Base-by-base conservation (phyloP, 129 eudicot genomes). In the Pseudognaphalium luteoalbum region DNA sequence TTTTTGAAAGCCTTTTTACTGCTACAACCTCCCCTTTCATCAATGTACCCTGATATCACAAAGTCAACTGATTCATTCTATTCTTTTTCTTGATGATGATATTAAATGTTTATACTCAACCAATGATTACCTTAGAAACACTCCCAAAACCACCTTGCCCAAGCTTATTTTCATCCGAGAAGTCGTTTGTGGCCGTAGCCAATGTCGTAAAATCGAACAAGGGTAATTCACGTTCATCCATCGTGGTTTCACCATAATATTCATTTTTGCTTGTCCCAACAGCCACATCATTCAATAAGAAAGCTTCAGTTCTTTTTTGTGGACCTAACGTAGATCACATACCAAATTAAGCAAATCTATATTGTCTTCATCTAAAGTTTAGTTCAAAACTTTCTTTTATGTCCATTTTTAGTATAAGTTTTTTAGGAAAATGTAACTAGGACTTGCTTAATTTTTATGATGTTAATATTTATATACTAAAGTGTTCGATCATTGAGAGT, bases 121-220 rank as follows among this genome's bases (percentile, higher is more conserved):
- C 34, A n/a, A 16, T 16, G 7, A n/a, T 66, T 66, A 66, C 98
- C 93, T 88, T 90, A 65, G 90, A 90, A 61, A 93, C 98, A 30
- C 77, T 62, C 12, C 96, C 98, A 62, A 93, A 93, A 74, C 98
- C 98, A 62, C 98, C 98, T 78, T 93, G 89, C 12, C 98, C 98
- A 2, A 93, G 85, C 74, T 88, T 90, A 59, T 93, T 85, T 71
- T 62, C 70, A 28, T 79, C 82, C 5, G 89, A 88, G 58, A 93
- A 93, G 42, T 81, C 81, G 42, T 86, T 64, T 3, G 98, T 93
- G 20, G 95, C 95, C 3, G 58, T 33, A 42, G 56, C 79, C 17
- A 93, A 82, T 71, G 90, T 80, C 16, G 78, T 68, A 37, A 84
- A 76, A 50, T 92, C 96, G 21, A 82, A 88, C 42, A 88, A 56